Evolutionary conservation across 2,329 filamentous ascomycete species (phyloP).

Genomic region (Seiridium cupressi): DNA sequence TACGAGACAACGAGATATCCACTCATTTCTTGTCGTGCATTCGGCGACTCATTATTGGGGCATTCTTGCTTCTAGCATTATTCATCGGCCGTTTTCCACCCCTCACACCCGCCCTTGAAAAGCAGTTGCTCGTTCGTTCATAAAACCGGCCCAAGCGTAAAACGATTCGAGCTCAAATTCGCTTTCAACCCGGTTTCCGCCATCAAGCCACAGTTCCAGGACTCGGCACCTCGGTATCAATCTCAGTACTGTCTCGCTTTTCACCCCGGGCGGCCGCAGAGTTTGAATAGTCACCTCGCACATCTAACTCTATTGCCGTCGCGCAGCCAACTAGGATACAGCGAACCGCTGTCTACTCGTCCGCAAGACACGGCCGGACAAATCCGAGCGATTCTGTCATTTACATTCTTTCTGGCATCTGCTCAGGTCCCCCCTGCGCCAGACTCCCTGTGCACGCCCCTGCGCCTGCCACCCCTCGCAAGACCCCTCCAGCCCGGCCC

Average conservation of each 20-base stretch:
- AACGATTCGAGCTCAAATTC: not conserved
- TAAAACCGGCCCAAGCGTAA: not conserved
- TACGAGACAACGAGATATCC: not conserved
- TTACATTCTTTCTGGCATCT: not conserved
- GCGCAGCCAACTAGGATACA: not conserved
- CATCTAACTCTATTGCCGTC: slow-evolving; percentile 1
- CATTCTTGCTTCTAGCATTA: not conserved
- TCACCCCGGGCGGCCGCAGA: not conserved
- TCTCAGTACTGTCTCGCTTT: not conserved
- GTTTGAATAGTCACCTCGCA: not conserved
- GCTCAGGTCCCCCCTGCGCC: not conserved
- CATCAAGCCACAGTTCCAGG: not conserved
- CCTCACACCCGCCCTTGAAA: no score
- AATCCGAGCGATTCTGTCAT: not conserved
- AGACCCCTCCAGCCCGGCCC: slow-evolving; percentile 8
- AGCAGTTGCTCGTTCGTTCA: not conserved
- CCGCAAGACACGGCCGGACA: not conserved
- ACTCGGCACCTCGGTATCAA: slow-evolving; percentile 3
- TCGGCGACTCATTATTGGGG: not conserved
- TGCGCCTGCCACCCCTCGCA: not conserved
- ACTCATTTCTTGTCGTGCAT: not conserved
- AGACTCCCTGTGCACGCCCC: not conserved
- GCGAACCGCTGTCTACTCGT: no score
- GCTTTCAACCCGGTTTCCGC: not conserved
- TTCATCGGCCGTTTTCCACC: not conserved